These are phyloP conservation scores for Malassezia arunalokei DNA, from an alignment of 1,284 basidiomycete genomes.

Conservation along the genomic window DNA sequence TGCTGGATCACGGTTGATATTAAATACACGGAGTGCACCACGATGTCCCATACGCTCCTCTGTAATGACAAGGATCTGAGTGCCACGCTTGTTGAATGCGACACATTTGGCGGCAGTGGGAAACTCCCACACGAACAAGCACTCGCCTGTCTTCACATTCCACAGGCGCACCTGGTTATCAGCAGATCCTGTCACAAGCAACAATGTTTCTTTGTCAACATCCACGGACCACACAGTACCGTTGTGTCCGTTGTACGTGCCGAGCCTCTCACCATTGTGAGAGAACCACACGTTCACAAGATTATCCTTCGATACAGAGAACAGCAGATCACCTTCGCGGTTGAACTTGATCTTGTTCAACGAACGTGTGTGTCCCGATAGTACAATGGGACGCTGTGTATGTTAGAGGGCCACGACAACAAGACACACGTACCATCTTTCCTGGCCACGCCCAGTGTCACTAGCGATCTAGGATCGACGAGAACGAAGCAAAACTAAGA, in stretches of 20 bases:
- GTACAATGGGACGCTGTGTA: constrained; percentile 43
- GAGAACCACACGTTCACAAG: constrained; percentile 94
- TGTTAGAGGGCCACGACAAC: background rate
- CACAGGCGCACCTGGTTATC: constrained; percentile 89
- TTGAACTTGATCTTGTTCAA: constrained; percentile 70
- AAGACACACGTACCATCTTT: constrained; percentile 9
- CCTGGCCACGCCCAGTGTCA: constrained; percentile 2
- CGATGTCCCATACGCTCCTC: constrained; percentile 84
- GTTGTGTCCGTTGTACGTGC: constrained; percentile 92
- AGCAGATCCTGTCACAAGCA: constrained; percentile 68
- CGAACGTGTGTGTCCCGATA: constrained; percentile 84
- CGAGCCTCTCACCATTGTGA: constrained; percentile 94
- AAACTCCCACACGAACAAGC: constrained; percentile 72
- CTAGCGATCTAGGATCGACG: background rate
- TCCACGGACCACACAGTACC: constrained; percentile 94
- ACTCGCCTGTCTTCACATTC: constrained; percentile 79
- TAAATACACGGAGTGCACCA: constrained; percentile 63
- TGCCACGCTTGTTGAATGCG: constrained; percentile 64
- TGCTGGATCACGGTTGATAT: constrained; percentile 51
- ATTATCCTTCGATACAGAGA: constrained; percentile 90
- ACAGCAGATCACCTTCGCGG: constrained; percentile 85
- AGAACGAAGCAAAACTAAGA: constrained; percentile 16
- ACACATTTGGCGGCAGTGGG: constrained; percentile 94
- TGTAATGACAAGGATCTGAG: constrained; percentile 65
- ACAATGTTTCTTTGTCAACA: constrained; percentile 75